Evolutionary conservation across 2,329 filamentous ascomycete genomes (phyloP).

Genomic region (Sclerotinia subarctica): DNA sequence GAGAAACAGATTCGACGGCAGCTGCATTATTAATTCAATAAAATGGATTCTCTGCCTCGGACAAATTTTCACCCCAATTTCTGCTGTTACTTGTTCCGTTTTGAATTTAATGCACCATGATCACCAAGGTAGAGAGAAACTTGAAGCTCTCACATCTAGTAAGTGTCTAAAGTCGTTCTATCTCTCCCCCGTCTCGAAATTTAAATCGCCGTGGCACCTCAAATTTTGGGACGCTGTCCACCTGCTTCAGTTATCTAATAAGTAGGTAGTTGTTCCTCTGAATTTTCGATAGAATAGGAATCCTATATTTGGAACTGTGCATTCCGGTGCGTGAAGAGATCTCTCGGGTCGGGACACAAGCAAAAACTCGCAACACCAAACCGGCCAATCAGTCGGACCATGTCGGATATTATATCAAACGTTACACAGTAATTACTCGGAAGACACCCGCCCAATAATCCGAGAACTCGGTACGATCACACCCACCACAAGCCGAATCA

Average conservation of each 20-base stretch:
- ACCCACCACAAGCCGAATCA: not conserved
- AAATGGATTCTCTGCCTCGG: not conserved
- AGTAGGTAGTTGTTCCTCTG: not conserved
- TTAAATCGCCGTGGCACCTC: fast-evolving
- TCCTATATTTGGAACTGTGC: not conserved
- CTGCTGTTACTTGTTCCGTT: not conserved
- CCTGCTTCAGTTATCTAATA: no score
- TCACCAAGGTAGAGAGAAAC: not conserved
- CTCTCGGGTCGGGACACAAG: no score
- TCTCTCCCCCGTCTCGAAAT: not conserved
- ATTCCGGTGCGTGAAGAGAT: not conserved
- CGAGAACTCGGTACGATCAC: not conserved
- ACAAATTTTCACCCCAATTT: not conserved
- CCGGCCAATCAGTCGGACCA: not conserved
- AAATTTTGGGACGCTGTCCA: not conserved
- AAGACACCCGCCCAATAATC: not conserved
- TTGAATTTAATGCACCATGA: not conserved
- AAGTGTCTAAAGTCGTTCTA: no score
- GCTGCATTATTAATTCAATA: not conserved
- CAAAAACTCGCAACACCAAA: not conserved
- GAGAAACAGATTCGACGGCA: not conserved
- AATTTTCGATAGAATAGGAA: not conserved
- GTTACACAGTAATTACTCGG: not conserved
- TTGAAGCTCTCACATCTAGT: not conserved
- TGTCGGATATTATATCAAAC: no score